Percentiles rank a stretch among this genome's conserved stretches.
These are phyloP conservation scores for Dactylonectria estremocensis DNA, from an alignment of 2,329 filamentous ascomycete species.

Conservation along the genomic window DNA sequence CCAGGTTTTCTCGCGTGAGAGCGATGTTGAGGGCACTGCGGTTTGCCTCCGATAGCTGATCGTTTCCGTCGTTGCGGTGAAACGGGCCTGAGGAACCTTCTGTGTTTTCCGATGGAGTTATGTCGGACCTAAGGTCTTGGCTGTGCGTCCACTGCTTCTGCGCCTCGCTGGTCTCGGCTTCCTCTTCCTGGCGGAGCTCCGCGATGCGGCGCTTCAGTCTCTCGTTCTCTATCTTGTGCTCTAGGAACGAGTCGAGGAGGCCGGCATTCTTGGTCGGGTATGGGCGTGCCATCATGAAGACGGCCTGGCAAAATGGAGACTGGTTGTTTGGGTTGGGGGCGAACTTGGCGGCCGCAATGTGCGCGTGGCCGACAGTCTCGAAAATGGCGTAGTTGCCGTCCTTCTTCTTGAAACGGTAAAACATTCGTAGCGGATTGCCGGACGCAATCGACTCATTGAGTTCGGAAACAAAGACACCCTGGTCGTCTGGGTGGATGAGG, in stretches of 20 bases:
- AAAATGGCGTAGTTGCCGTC: constrained; percentile 85
- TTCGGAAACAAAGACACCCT: constrained; percentile 85
- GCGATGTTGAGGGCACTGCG: constrained; percentile 76
- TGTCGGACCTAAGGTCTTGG: constrained; percentile 69
- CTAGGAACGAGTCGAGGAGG: constrained; percentile 91
- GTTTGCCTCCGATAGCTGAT: constrained; percentile 76
- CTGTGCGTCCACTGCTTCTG: constrained; percentile 73
- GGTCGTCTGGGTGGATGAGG: constrained; percentile 89
- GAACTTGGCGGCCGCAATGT: constrained; percentile 81
- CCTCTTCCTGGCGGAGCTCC: constrained; percentile 88
- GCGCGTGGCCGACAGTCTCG: constrained; percentile 93
- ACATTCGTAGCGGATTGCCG: constrained; percentile 84
- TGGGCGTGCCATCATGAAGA: constrained; percentile 93
- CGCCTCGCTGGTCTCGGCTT: constrained; percentile 80
- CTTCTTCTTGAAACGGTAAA: constrained; percentile 85
- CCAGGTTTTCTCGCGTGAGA: constrained; percentile 85
- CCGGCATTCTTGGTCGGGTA: constrained; percentile 91
- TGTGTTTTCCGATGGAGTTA: constrained; percentile 65
- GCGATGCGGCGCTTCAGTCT: constrained; percentile 86
- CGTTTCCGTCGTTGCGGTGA: constrained; percentile 55
- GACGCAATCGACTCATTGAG: constrained; percentile 91
- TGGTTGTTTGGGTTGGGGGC: constrained; percentile 75
- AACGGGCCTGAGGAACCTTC: constrained; percentile 54
- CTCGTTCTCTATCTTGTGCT: constrained; percentile 98
- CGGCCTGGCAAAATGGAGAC: constrained; percentile 84